These are phyloP conservation scores for Aspergillus incahuasiensis DNA, from an alignment of 495 filamentous ascomycete species.

Conservation along the genomic window DNA sequence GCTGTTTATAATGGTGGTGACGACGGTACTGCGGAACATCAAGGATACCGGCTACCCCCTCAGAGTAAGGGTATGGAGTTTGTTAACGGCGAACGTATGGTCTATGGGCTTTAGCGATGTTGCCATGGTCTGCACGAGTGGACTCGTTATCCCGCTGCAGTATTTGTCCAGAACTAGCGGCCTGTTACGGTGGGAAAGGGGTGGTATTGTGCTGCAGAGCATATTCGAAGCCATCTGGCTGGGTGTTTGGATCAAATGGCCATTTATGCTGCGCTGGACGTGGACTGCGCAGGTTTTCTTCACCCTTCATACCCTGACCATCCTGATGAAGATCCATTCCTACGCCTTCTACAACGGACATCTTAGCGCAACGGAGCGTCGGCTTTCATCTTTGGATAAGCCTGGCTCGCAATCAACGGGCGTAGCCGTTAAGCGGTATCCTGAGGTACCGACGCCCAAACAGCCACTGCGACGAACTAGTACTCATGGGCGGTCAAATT, in stretches of 20 bases:
- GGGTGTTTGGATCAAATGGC: constrained; percentile 77
- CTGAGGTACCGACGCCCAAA: constrained; percentile 49
- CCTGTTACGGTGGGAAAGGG: constrained; percentile 64
- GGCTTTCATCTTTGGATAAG: constrained; percentile 73
- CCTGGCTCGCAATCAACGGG: constrained; percentile 63
- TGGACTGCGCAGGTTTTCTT: constrained; percentile 96
- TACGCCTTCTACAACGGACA: constrained; percentile 98
- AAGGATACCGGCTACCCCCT: constrained; percentile 90
- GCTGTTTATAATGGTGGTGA: constrained; percentile 93
- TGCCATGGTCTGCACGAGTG: constrained; percentile 75
- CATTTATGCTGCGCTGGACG: constrained; percentile 85
- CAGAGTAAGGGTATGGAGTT: constrained; percentile 75
- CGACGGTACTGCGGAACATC: constrained; percentile 82
- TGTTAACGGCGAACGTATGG: constrained; percentile 83
- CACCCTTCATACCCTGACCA: constrained; percentile 79
- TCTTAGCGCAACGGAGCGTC: constrained; percentile 77
- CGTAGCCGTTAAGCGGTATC: constrained; percentile 73
- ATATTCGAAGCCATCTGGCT: constrained; percentile 78
- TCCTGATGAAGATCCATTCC: constrained; percentile 98
- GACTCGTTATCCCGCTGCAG: constrained; percentile 69
- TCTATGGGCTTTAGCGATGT: constrained; percentile 79
- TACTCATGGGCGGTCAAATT: constrained; percentile 39
- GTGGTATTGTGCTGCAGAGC: constrained; percentile 78
- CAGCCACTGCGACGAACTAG: constrained; percentile 24
- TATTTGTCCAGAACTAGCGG: constrained; percentile 53